A percentile compares a stretch with the other conserved stretches of the same genome.
phyloP scores from a whole-genome alignment of 768 basidiomycete species.

The Russula compacta region DNA sequence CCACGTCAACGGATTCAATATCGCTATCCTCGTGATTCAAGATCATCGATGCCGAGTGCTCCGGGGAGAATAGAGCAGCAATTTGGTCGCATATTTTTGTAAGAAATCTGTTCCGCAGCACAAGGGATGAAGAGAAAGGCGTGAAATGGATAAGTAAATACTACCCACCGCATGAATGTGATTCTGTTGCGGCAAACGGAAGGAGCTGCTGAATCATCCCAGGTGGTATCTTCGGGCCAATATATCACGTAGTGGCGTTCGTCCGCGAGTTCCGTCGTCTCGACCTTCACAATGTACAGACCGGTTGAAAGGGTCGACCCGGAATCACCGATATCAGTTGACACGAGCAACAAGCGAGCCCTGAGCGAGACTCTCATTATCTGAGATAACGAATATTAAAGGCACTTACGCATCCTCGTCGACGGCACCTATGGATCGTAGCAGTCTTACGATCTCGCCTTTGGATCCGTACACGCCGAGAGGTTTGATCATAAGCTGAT shows the following conservation, averaged over 20 bases:
- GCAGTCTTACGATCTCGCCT: slow-evolving; percentile 38
- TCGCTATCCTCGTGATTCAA: slow-evolving; percentile 31
- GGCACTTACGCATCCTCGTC: slow-evolving; percentile 33
- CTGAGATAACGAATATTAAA: background rate
- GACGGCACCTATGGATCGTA: slow-evolving; percentile 31
- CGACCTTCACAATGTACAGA: slow-evolving; percentile 34
- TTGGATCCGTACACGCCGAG: slow-evolving; percentile 52
- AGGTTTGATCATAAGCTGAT: slow-evolving; percentile 38
- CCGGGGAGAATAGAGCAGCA: slow-evolving; percentile 39
- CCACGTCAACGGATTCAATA: slow-evolving; percentile 26
- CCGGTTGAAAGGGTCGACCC: slow-evolving; percentile 37
- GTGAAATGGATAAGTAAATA: background rate
- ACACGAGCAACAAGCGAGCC: slow-evolving; percentile 15
- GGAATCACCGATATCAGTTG: slow-evolving; percentile 12
- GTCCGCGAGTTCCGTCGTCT: slow-evolving; percentile 11
- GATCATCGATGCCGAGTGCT: slow-evolving; percentile 38
- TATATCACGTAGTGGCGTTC: slow-evolving; percentile 40
- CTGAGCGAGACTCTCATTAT: slow-evolving; percentile 11
- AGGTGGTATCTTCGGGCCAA: slow-evolving; percentile 54
- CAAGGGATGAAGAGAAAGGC: background rate
- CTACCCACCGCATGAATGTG: slow-evolving; percentile 50
- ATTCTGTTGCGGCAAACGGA: slow-evolving; percentile 43
- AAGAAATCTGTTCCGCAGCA: background rate
- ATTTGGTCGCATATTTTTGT: slow-evolving; percentile 44
- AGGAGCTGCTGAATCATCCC: slow-evolving; percentile 41